Evolutionary conservation across 495 filamentous ascomycete genomes (phyloP).

Genomic region (Margaritispora aquatica): DNA sequence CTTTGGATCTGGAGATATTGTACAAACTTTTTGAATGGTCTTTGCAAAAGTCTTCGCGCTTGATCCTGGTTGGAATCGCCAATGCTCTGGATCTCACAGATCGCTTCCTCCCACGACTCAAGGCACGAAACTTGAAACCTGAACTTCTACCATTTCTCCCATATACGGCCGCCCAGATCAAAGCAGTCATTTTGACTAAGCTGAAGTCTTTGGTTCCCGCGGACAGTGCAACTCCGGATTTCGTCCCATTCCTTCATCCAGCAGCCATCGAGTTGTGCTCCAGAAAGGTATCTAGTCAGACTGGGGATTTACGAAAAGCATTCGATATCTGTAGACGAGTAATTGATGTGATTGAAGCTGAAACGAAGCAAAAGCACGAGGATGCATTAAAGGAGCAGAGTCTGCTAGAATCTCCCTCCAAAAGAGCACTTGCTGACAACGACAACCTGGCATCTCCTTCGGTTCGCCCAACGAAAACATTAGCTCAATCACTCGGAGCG

Average conservation of each 20-base stretch:
- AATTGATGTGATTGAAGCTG: slow-evolving; percentile 81
- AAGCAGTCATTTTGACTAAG: slow-evolving; percentile 74
- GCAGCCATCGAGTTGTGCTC: slow-evolving; percentile 88
- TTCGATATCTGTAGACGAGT: slow-evolving; percentile 90
- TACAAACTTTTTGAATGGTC: slow-evolving; percentile 95
- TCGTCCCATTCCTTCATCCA: slow-evolving; percentile 84
- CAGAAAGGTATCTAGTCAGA: slow-evolving; percentile 89
- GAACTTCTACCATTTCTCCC: slow-evolving; percentile 87
- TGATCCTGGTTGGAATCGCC: slow-evolving; percentile 87
- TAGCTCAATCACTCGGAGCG: slow-evolving; percentile 44
- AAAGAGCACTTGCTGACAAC: slow-evolving; percentile 58
- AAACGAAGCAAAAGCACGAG: slow-evolving; percentile 62
- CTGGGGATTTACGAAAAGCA: slow-evolving; percentile 88
- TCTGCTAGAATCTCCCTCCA: slow-evolving; percentile 43
- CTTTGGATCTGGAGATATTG: slow-evolving; percentile 75
- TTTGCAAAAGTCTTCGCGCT: slow-evolving; percentile 64
- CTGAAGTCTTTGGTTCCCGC: slow-evolving; percentile 63
- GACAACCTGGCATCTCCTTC: slow-evolving; percentile 59
- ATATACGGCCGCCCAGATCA: slow-evolving; percentile 86
- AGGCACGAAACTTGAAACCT: slow-evolving; percentile 85
- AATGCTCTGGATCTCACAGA: slow-evolving; percentile 96
- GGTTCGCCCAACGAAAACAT: slow-evolving; percentile 24
- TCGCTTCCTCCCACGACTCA: slow-evolving; percentile 88
- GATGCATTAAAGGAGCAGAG: slow-evolving; percentile 43
- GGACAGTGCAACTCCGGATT: slow-evolving; percentile 42